A percentile compares a stretch with the other conserved stretches of the same genome.
Evolutionary conservation across 23 red algal species (phyloP).

Genomic region (Gracilaria gracilis): DNA sequence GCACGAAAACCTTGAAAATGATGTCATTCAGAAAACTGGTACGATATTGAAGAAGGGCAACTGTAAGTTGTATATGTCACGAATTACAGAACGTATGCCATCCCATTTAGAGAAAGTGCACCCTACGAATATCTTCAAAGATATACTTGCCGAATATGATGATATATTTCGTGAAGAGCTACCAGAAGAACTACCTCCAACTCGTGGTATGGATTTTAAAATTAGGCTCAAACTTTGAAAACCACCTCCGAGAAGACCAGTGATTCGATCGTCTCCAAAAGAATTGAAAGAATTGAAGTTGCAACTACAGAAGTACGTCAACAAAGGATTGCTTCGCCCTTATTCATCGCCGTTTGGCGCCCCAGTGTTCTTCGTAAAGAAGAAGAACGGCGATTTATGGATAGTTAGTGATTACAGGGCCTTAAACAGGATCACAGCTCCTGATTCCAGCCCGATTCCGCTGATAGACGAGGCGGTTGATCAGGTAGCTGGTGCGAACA

Average conservation of each 20-base stretch:
- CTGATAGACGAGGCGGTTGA: conserved; percentile 20
- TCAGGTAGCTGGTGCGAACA: conserved; percentile 25
- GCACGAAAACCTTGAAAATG: conserved; percentile 10
- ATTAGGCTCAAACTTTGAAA: neutral
- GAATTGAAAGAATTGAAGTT: conserved; percentile 16
- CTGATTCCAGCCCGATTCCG: conserved; percentile 21
- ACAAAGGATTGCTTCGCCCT: conserved; percentile 35
- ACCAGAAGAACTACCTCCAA: neutral
- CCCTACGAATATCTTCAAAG: neutral
- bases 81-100: neutral
- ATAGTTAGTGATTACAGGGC: conserved; percentile 10
- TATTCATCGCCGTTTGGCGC: conserved; percentile 36
- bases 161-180: conserved; percentile 14
- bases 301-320: conserved; percentile 13
- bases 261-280: neutral
- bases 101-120: conserved; percentile 2
- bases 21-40: conserved; percentile 26
- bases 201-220: conserved; percentile 12
- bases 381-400: conserved; percentile 15
- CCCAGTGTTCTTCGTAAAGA: conserved; percentile 49
- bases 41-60: conserved; percentile 21
- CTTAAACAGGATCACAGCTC: conserved; percentile 29
- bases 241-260: conserved; percentile 6
- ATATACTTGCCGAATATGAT: conserved; percentile 11
- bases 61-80: conserved; percentile 29